Conservation (phyloP, 345 rosid species). For the Luvunga scandens region DNA sequence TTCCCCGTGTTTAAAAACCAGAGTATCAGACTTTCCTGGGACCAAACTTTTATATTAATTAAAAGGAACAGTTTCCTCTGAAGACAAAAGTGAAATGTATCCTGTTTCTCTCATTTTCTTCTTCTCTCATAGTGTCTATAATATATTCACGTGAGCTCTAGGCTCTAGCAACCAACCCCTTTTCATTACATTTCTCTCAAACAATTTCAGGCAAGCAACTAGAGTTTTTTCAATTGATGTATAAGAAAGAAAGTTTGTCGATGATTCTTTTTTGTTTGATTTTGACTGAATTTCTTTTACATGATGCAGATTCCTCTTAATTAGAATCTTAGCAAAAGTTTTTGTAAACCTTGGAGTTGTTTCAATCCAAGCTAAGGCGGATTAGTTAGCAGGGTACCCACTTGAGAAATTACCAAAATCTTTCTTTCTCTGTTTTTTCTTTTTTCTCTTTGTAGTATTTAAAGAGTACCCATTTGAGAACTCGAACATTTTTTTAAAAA, state of each 20-base stretch:
- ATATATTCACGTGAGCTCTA: not conserved
- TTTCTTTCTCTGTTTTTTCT: not conserved
- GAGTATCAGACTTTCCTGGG: not conserved
- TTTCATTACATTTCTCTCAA: constrained; percentile 5
- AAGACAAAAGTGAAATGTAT: constrained; percentile 21
- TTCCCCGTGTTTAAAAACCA: not conserved
- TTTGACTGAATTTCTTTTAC: constrained; percentile 14
- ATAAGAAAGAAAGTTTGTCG: too few relatives aligned
- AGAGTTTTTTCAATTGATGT: not conserved
- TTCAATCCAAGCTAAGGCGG: constrained; percentile 23
- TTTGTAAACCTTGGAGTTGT: not conserved
- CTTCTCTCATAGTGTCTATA: constrained; percentile 3
- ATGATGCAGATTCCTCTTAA: constrained; percentile 30
- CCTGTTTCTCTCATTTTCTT: not conserved
- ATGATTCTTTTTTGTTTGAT: not conserved
- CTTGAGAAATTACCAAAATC: not conserved
- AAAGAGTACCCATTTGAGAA: not conserved
- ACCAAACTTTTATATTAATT: not conserved
- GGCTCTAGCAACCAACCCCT: not conserved
- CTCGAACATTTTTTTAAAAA: not conserved
- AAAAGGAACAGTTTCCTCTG: constrained; percentile 1
- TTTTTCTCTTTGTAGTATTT: not conserved
- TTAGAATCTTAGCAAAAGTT: constrained; percentile 14
- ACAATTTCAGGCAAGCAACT: constrained; percentile 16
- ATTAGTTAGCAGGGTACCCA: not conserved